phyloP scores from a whole-genome alignment of 2,329 filamentous ascomycete species.

The Geosmithia putterillii region DNA sequence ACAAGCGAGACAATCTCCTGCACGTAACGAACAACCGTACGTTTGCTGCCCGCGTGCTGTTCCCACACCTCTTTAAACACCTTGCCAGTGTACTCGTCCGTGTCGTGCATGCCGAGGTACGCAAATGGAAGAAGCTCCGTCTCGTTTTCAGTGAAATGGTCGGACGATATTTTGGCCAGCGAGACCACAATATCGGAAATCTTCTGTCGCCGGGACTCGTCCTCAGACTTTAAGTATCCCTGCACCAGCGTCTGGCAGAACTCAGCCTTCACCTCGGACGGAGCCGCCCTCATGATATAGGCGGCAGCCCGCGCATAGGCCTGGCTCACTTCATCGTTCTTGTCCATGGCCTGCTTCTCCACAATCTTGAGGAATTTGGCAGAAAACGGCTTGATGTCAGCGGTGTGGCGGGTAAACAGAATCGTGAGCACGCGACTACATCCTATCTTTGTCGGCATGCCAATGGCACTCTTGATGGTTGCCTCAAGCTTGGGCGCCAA shows the following conservation, averaged over 20 bases:
- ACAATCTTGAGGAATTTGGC: constrained; percentile 65
- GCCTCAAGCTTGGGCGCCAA: constrained; percentile 62
- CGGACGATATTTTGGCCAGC: constrained; percentile 75
- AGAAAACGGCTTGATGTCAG: constrained; percentile 64
- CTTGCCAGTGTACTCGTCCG: constrained; percentile 64
- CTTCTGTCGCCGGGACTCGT: constrained; percentile 61
- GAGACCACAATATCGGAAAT: constrained; percentile 74
- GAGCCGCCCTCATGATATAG: constrained; percentile 59
- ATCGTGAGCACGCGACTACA: constrained; percentile 77
- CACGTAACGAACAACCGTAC: constrained; percentile 73
- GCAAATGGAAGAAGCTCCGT: constrained; percentile 70
- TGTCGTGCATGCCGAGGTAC: constrained; percentile 79
- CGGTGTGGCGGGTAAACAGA: constrained; percentile 66
- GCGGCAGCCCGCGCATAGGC: constrained; percentile 80
- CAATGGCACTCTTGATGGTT: constrained; percentile 75
- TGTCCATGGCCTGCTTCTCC: constrained; percentile 73
- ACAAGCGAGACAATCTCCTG: constrained; percentile 66
- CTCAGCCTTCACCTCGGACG: constrained; percentile 32
- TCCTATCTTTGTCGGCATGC: constrained; percentile 87
- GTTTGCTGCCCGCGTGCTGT: constrained; percentile 76
- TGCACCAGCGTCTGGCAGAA: constrained; percentile 45
- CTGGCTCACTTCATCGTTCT: constrained; percentile 85
- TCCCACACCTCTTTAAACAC: constrained; percentile 80
- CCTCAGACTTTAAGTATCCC: constrained; percentile 73
- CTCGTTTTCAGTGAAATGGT: constrained; percentile 72